Evolutionary conservation across 345 rosid species (phyloP), one percentile per base, ranked within the genome.

Genomic region (Abelmoschus esculentus): DNA sequence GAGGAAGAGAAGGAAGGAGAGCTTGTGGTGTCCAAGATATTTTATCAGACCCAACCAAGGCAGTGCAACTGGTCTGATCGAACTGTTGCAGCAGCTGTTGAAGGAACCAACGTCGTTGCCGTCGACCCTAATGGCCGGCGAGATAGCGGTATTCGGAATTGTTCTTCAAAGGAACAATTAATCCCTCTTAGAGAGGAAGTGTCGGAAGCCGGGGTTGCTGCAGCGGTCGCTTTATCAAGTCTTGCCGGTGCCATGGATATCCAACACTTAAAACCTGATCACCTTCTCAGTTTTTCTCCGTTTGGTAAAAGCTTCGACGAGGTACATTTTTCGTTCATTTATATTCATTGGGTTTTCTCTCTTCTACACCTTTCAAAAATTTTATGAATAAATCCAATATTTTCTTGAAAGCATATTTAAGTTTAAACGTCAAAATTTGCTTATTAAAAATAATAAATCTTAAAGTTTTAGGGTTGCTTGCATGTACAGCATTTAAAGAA

Each of bases 1-100:
- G 97, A 91, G 72, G 99, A 95, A 75, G 99, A 91, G 83, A 95
- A 84, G 80, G 98, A 93, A 84, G 97, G 99, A n/a, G 96, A 95
- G 75, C 91, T 95, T 29, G 99, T 91, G 17, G 99, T 95, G 26
- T 95, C 97, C 1, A 95, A 95, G 79, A 95, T 95, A 50, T 95
- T 95, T 78, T 95, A 93, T 76, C 96, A 95, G 78, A 95, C 99
- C 17, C 99, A 95, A 57, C 99, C 99, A 3, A 83, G 97, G 74
- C 96, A 95, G 70, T 88, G 97, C 56, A 90, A 88, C 59, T 95
- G 91, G 96, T 83, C 87, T 4, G 79, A 89, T 75, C 60, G 88
- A 74, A 76, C 69, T 75, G 75, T 79, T 5, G 26, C 57, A 65
- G 14, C 22, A 22, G 52, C 76, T 7, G 82, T 79, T 4, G 88